Conservation (phyloP, 163 green algal species). For the Coccomyxa subellipsoidea region DNA sequence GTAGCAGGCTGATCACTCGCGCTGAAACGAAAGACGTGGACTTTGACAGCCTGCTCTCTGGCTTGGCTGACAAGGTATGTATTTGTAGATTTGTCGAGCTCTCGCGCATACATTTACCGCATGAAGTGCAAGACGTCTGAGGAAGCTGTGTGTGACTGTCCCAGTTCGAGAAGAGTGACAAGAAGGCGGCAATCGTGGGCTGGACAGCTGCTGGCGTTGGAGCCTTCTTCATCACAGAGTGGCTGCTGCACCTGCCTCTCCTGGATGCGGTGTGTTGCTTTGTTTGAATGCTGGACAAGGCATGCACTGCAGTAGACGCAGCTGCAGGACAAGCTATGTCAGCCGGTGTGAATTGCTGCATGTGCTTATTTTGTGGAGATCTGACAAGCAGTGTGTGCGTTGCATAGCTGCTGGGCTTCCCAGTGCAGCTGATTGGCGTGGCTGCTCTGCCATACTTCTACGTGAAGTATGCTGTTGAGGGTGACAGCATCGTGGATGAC, state of each 20-base stretch:
- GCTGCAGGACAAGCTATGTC: too few species aligned
- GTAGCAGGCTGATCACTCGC: neutral
- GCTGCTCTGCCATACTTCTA: conserved; percentile 50
- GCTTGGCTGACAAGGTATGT: conserved; percentile 27
- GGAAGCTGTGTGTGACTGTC: neutral
- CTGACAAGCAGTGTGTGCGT: too few species aligned
- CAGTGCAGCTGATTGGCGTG: conserved; percentile 65
- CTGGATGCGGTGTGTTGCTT: conserved; percentile 53
- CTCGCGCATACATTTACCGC: too few species aligned
- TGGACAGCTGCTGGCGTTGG: conserved; percentile 40
- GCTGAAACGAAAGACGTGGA: neutral
- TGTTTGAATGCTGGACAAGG: neutral
- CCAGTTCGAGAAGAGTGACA: conserved; percentile 71
- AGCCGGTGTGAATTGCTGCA: too few species aligned
- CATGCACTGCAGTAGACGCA: too few species aligned
- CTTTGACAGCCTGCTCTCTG: conserved; percentile 30
- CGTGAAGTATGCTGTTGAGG: conserved; percentile 55
- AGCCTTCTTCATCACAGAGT: conserved; percentile 60
- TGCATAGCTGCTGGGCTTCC: conserved; percentile 67
- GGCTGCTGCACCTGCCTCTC: conserved; percentile 68
- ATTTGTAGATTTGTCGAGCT: neutral
- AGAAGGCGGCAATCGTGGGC: conserved; percentile 56
- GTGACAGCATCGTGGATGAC: conserved; percentile 19
- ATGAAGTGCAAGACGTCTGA: too few species aligned
- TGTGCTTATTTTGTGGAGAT: too few species aligned